Evolutionary conservation across 2,329 filamentous ascomycete genomes (phyloP).

Genomic region (Geosmithia putterillii): DNA sequence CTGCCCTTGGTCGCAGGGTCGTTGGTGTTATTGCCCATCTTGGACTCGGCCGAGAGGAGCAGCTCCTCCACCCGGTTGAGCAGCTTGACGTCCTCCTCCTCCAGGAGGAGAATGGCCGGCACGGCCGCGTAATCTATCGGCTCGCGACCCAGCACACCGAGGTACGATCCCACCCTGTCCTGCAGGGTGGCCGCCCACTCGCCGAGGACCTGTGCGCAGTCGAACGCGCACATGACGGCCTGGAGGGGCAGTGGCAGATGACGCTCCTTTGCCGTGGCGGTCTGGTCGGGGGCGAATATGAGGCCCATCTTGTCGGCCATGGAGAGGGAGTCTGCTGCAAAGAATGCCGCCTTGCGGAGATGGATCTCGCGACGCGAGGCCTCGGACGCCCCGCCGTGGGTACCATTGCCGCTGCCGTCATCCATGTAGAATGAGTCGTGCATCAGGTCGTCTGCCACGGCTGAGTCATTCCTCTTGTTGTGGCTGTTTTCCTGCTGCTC

Average conservation of each 20-base stretch:
- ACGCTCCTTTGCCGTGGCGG: too few relatives aligned
- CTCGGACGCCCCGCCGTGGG: not conserved
- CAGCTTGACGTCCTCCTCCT: constrained; percentile 82
- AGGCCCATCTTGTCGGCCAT: constrained; percentile 81
- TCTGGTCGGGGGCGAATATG: constrained; percentile 73
- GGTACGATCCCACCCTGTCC: constrained; percentile 79
- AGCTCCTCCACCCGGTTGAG: constrained; percentile 74
- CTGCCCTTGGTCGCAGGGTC: constrained; percentile 36
- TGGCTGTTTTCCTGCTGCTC: constrained; percentile 63
- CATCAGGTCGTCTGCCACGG: constrained; percentile 25
- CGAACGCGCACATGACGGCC: constrained; percentile 83
- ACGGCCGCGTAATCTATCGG: constrained; percentile 68
- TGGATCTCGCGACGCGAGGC: constrained; percentile 66
- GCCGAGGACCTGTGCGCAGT: constrained; percentile 85
- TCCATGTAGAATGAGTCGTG: constrained; percentile 24
- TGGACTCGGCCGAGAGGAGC: constrained; percentile 62
- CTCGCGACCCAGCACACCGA: constrained; percentile 78
- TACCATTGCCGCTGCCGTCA: constrained; percentile 8
- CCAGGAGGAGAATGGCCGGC: constrained; percentile 78
- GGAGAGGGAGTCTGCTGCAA: constrained; percentile 80
- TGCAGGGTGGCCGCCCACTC: constrained; percentile 93
- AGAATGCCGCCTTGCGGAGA: constrained; percentile 87
- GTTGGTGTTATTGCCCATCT: constrained; percentile 49
- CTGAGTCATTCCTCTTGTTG: constrained; percentile 34
- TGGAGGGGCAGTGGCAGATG: constrained; percentile 75